Evolutionary conservation across 805 yeast genomes (phyloP).

Genomic region (Maudiozyma serrabonitensis): DNA sequence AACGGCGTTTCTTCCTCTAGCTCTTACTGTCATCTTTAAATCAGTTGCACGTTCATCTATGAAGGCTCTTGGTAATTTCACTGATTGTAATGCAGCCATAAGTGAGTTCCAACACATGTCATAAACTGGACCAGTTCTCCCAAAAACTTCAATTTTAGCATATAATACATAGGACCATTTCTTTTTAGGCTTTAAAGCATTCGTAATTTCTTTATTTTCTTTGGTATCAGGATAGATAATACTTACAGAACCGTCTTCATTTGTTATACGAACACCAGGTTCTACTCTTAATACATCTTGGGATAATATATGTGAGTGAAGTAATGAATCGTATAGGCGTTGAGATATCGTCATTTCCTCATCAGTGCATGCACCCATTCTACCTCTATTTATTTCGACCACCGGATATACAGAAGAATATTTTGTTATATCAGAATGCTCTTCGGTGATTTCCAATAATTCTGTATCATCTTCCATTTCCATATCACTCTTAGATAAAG

Average conservation of each 20-base stretch:
- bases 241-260: slow-evolving; percentile 39
- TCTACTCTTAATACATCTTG: slow-evolving; percentile 38
- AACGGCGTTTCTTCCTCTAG: slow-evolving; percentile 41
- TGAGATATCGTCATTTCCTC: slow-evolving; percentile 77
- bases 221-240: slow-evolving; percentile 40
- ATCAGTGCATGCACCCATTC: slow-evolving; percentile 70
- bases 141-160: slow-evolving; percentile 67
- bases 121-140: slow-evolving; percentile 72
- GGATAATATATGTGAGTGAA: slow-evolving; percentile 46
- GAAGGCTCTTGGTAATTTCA: slow-evolving; percentile 57
- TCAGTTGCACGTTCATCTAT: slow-evolving; percentile 53
- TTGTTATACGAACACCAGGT: slow-evolving; percentile 38
- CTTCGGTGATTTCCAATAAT: slow-evolving; percentile 12
- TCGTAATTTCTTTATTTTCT: slow-evolving; percentile 16
- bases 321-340: slow-evolving; percentile 47
- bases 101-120: slow-evolving; percentile 69
- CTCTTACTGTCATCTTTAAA: slow-evolving; percentile 41
- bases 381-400: slow-evolving; percentile 67
- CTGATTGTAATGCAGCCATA: slow-evolving; percentile 48
- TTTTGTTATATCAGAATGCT: slow-evolving; percentile 22
- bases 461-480: slow-evolving; percentile 27
- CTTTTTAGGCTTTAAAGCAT: slow-evolving; percentile 30
- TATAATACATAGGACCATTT: slow-evolving; percentile 50
- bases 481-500: slow-evolving; percentile 34
- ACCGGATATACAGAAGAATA: slow-evolving; percentile 52